These are phyloP conservation scores for Phytophthora cactorum DNA, from an alignment of 352 stramenopile genomes.

Conservation along the genomic window DNA sequence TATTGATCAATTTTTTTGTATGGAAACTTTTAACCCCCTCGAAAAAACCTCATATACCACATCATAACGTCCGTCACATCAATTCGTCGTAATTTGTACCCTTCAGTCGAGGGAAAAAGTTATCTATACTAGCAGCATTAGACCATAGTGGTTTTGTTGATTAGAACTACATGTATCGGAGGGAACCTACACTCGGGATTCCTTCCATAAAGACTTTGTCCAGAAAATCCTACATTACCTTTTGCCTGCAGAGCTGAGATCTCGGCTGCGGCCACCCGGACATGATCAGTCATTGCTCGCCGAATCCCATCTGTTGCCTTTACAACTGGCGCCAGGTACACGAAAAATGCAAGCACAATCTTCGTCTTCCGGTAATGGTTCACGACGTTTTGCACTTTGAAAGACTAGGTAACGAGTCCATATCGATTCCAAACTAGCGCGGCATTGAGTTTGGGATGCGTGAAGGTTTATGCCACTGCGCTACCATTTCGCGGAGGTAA, in stretches of 20 bases:
- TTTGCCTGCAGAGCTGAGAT: constrained; percentile 3
- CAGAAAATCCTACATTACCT: background rate
- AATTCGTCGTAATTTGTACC: too few species aligned
- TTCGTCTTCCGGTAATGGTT: background rate
- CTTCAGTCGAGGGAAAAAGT: too few species aligned
- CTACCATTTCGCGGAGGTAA: background rate
- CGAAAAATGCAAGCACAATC: constrained; percentile 12
- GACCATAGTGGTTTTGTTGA: too few species aligned
- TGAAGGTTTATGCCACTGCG: background rate
- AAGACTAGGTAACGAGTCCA: background rate
- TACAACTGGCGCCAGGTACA: constrained; percentile 4
- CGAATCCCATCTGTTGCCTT: constrained; percentile 1
- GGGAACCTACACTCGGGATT: too few species aligned
- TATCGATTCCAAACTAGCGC: background rate
- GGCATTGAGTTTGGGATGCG: background rate
- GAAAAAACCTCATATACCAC: too few species aligned
- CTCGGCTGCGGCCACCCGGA: constrained; percentile 1
- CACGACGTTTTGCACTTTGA: background rate
- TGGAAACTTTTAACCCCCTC: too few species aligned
- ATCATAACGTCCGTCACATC: too few species aligned
- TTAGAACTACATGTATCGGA: too few species aligned
- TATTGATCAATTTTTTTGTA: too few species aligned
- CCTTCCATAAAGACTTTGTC: too few species aligned
- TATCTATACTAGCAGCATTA: too few species aligned
- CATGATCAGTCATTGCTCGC: constrained; percentile 5